phyloP scores from a whole-genome alignment of 139 green algal genomes.

The Haematococcus lacustris region DNA sequence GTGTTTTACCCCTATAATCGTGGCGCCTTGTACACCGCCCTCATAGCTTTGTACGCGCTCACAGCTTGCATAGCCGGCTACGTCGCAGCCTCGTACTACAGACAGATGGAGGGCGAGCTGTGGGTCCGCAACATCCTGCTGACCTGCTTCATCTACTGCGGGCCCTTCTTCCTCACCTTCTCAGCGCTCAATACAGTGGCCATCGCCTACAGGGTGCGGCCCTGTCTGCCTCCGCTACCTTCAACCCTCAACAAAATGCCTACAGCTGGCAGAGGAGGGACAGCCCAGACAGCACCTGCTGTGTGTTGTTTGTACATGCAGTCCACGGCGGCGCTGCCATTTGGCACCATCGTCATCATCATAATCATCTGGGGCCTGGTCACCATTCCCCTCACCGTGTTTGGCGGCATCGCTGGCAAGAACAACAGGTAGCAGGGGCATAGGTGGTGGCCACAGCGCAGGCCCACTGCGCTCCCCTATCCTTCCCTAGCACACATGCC shows the following conservation, averaged over 20 bases:
- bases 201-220: slow-evolving; percentile 32
- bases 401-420: slow-evolving; percentile 76
- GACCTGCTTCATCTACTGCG: slow-evolving; percentile 70
- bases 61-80: slow-evolving; percentile 82
- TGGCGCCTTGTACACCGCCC: slow-evolving; percentile 73
- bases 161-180: slow-evolving; percentile 73
- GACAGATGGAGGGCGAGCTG: slow-evolving; percentile 71
- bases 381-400: slow-evolving; percentile 88
- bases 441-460: no score
- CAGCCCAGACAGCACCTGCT: no score
- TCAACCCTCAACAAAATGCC: no score
- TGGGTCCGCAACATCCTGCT: slow-evolving; percentile 78
- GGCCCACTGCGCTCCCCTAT: no score
- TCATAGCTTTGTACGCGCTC: slow-evolving; percentile 83
- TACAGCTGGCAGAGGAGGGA: no score
- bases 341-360: slow-evolving; percentile 79
- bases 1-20: slow-evolving; percentile 92
- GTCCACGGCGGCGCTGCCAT: slow-evolving; percentile 70
- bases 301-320: no score
- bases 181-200: slow-evolving; percentile 80
- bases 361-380: slow-evolving; percentile 74
- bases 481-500: no score
- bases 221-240: no score
- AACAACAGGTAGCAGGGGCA: slow-evolving; percentile 53
- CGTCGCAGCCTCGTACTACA: slow-evolving; percentile 73